Conservation (phyloP, 1,139 yeast genomes). For the Geotrichum europaeum region DNA sequence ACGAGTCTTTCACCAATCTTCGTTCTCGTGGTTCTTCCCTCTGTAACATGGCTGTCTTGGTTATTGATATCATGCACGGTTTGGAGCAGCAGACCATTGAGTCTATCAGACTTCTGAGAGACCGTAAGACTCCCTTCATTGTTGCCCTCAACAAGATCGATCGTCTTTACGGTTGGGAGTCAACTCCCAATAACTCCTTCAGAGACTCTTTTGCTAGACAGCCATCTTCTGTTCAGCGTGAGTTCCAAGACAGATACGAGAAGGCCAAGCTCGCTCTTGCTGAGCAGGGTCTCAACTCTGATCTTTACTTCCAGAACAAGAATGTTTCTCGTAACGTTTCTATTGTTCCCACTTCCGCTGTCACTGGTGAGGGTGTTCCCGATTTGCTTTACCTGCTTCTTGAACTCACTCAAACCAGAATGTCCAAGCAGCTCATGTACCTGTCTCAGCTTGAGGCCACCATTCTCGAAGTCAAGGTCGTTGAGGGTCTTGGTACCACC, state of each 20-base stretch:
- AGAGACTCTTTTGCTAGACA: constrained; percentile 88
- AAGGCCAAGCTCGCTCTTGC: constrained; percentile 87
- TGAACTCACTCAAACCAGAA: constrained; percentile 95
- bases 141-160: constrained; percentile 97
- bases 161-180: constrained; percentile 92
- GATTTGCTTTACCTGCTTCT: constrained; percentile 93
- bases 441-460: constrained; percentile 92
- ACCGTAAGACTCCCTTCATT: constrained; percentile 94
- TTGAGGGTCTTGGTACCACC: constrained; percentile 98
- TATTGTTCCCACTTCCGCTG: constrained; percentile 96
- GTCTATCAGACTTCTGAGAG: constrained; percentile 84
- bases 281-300: constrained; percentile 98
- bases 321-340: constrained; percentile 91
- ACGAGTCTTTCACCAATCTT: constrained; percentile 96
- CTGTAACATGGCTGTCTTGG: constrained; percentile 98
- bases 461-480: constrained; percentile 93
- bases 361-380: constrained; percentile 99
- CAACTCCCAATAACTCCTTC: constrained; percentile 86
- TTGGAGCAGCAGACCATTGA: constrained; percentile 95
- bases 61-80: constrained; percentile 98
- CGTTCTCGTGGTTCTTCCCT: constrained; percentile 98
- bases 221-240: constrained; percentile 77
- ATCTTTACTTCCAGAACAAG: constrained; percentile 89
- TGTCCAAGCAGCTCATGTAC: constrained; percentile 98
- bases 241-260: constrained; percentile 81